Evolutionary conservation across 2,329 filamentous ascomycete species (phyloP).

Genomic region (Alternaria infectoria): DNA sequence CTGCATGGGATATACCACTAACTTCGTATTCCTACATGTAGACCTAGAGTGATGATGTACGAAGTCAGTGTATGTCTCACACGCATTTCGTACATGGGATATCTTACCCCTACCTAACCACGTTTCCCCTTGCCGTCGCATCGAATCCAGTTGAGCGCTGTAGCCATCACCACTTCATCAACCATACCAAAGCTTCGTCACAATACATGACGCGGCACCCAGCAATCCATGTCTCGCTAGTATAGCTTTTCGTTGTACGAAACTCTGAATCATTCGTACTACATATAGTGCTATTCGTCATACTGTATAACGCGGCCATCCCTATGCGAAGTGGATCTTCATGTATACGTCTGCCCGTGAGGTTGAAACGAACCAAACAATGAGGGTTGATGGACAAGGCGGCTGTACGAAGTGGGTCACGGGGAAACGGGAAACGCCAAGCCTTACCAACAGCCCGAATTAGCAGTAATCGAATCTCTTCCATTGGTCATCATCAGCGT

Average conservation of each 20-base stretch:
- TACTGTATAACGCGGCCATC: not conserved
- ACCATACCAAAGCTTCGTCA: not conserved
- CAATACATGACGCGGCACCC: not conserved
- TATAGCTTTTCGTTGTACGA: constrained; percentile 1
- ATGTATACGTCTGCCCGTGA: not conserved
- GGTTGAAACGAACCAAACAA: not conserved
- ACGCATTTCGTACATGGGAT: not conserved
- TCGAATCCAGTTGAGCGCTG: not conserved
- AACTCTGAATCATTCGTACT: not conserved
- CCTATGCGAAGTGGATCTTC: not conserved
- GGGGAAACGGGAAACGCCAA: not conserved
- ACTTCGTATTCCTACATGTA: not conserved
- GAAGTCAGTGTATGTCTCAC: not conserved
- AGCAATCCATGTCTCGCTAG: not conserved
- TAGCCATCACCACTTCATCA: not conserved
- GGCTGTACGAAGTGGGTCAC: not conserved
- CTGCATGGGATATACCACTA: not conserved
- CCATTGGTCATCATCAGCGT: not conserved
- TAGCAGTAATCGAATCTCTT: not conserved
- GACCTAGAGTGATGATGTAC: not conserved
- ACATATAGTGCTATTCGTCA: not conserved
- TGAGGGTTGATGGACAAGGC: not conserved
- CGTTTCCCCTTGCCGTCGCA: not conserved
- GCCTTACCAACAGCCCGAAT: not conserved
- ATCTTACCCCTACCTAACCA: not conserved